Base-by-base conservation (phyloP, 192 early-diverging fungal species). In the Mortierella claussenii region DNA sequence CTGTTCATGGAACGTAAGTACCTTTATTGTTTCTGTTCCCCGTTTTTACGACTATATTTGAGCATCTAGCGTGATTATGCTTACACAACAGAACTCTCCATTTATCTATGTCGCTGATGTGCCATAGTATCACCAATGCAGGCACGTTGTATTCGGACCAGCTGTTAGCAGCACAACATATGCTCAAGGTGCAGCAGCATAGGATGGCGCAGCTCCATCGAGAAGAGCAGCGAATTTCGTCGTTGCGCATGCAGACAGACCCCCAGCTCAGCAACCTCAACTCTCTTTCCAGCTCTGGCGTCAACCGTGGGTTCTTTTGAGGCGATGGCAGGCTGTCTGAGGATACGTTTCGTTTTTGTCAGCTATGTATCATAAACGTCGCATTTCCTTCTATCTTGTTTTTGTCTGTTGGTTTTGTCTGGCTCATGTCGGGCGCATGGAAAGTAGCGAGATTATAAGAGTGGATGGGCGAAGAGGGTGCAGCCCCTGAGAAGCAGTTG, bases 1-100 rank as follows among this genome's bases (percentile, higher is more conserved):
- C 73, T 24, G 73, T 76, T 17, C 61, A 76, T 12, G 73, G 73
- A 76, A 76, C 73, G 73, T 76, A 67, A 44, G 73, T 73, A 17
- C 20, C 15, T 30, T 36, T 53, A n/a, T 40, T 51, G 23, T 24
- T 17, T 46, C 21, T 30, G 24, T 42, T 46, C 31, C 4, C 31
- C 12, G 4, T 18, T 46, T 30, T 46, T 28, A 40, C 10, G 28
- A 31, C 28, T n/a, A n/a, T n/a, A n/a, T n/a, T n/a, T n/a, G n/a
- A n/a, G n/a, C n/a, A n/a, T n/a, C n/a, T n/a, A n/a, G n/a, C n/a
- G n/a, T n/a, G n/a, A n/a, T n/a, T n/a, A n/a, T n/a, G n/a, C n/a
- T n/a, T n/a, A n/a, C n/a, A n/a, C n/a, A n/a, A n/a, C n/a, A n/a
- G n/a, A n/a, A n/a, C n/a, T n/a, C n/a, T 0, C 6, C 34, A 6